Evolutionary conservation across 176 grass and related monocot genomes (phyloP).

Genomic region (Oryza meridionalis): DNA sequence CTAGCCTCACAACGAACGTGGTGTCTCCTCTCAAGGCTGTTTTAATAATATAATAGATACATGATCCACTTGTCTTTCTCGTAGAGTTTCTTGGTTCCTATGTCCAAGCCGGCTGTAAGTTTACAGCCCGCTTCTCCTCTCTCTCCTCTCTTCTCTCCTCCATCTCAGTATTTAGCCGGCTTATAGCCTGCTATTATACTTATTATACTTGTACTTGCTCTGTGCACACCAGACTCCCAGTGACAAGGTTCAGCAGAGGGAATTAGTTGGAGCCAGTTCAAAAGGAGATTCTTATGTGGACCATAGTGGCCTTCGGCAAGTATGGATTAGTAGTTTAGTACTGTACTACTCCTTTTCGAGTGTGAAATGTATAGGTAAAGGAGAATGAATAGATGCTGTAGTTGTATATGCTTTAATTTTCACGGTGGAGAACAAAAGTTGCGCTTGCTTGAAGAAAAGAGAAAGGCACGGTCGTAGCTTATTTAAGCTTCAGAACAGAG

Average conservation of each 20-base stretch:
- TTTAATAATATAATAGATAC: no score
- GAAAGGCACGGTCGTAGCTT: constrained; percentile 55
- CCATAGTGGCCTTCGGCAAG: neutral
- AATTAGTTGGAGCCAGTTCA: constrained; percentile 56
- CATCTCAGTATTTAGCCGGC: no score
- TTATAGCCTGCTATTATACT: no score
- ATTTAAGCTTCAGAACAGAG: constrained; percentile 48
- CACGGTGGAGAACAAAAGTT: constrained; percentile 60
- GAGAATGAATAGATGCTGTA: constrained; percentile 2
- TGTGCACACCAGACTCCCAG: no score
- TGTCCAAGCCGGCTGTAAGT: no score
- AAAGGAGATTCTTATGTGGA: constrained; percentile 61
- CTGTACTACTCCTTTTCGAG: constrained; percentile 38
- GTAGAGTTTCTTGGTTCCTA: no score
- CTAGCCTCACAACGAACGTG: no score
- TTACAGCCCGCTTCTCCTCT: no score
- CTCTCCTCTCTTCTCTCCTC: no score
- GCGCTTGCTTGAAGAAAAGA: constrained; percentile 45
- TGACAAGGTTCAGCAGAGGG: neutral
- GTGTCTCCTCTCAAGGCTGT: no score
- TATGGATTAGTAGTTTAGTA: neutral
- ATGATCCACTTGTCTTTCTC: no score
- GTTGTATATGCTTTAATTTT: constrained; percentile 41
- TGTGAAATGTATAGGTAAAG: constrained; percentile 56
- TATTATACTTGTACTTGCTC: no score